Base-by-base conservation (phyloP, 129 eudicot genomes). In the Rutidosis leptorrhynchoides region DNA sequence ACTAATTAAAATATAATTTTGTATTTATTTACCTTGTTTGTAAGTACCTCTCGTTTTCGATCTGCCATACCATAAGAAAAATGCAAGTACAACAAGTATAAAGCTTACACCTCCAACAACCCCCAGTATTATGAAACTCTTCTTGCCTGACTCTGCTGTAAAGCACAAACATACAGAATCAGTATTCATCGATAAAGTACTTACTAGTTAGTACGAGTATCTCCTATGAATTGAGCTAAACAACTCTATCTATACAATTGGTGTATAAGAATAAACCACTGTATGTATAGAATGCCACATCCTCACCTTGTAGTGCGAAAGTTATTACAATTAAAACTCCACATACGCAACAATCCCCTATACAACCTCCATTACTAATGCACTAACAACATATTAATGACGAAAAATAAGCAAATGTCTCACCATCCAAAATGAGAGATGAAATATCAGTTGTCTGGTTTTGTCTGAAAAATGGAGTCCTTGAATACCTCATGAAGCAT, bases 401-500 rank as follows among this genome's bases (percentile, higher is more conserved):
- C n/a, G 23, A 3, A 46, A 14, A 26, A 28, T 1, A 16, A 43
- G 49, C 27, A 35, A 21, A 60, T 19, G 49, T 17, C 57, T 78
- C 58, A 74, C 91, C 87, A 70, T 73, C 65, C 25, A 56, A 64
- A 3, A 85, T 68, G 53, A 76, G 76, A 30, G 83, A 76, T 62
- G 60, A 45, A 35, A 86, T 77, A 65, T 83, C 48, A 1, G 62
- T 68, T 22, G 73, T 78, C 65, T 59, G 70, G 64, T 72, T 72
- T 49, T 40, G 42, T 58, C 60, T 19, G 8, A 78, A 78, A 72
- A 82, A 82, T 0, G 82, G 71, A 7, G 76, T 69, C 7, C 45
- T 56, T 0, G 93, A 85, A 65, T 82, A 85, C 72, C 93, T 80
- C 58, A 83, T 43, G 51, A 77, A 83, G 63, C 93, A 85, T 20